Evolutionary conservation across 2,329 filamentous ascomycete genomes (phyloP).

Genomic region (Pseudogymnoascus sp.): DNA sequence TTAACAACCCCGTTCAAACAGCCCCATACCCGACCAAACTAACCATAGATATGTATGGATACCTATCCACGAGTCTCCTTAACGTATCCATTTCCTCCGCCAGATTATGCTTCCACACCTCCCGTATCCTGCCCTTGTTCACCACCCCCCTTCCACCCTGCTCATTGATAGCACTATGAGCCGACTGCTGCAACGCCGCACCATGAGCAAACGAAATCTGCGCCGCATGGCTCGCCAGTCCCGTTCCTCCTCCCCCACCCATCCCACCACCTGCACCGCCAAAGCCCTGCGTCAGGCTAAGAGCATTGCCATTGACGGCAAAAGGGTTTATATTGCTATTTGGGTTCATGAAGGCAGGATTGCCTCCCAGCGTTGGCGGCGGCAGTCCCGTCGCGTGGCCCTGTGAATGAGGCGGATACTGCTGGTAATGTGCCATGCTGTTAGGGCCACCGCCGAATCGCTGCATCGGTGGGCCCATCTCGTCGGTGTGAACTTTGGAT

Average conservation of each 20-base stretch:
- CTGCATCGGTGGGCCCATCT: slow-evolving; percentile 30
- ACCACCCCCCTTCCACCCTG: slow-evolving; percentile 49
- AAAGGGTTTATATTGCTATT: slow-evolving; percentile 64
- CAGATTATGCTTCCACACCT: slow-evolving; percentile 92
- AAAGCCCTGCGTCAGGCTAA: slow-evolving; percentile 51
- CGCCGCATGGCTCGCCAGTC: slow-evolving; percentile 78
- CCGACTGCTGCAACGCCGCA: slow-evolving; percentile 55
- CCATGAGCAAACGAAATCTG: slow-evolving; percentile 81
- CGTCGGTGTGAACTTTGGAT: slow-evolving; percentile 26
- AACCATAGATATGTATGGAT: slow-evolving; percentile 97
- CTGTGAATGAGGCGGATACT: slow-evolving; percentile 39
- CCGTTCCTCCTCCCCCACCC: slow-evolving; percentile 48
- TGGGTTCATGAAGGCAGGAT: slow-evolving; percentile 63
- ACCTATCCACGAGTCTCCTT: slow-evolving; percentile 76
- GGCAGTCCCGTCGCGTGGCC: slow-evolving; percentile 41
- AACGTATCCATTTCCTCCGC: slow-evolving; percentile 83
- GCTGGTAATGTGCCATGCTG: slow-evolving; percentile 35
- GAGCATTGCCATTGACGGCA: slow-evolving; percentile 41
- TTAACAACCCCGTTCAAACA: slow-evolving; percentile 10
- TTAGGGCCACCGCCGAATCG: slow-evolving; percentile 29
- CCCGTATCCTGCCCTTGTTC: slow-evolving; percentile 74
- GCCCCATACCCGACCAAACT: slow-evolving; percentile 30
- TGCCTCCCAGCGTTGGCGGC: slow-evolving; percentile 53
- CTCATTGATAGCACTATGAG: slow-evolving; percentile 45
- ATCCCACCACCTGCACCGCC: slow-evolving; percentile 51